Base-by-base conservation (phyloP, 371 early-diverging fungal genomes). In the Syncephalastrum sp. region DNA sequence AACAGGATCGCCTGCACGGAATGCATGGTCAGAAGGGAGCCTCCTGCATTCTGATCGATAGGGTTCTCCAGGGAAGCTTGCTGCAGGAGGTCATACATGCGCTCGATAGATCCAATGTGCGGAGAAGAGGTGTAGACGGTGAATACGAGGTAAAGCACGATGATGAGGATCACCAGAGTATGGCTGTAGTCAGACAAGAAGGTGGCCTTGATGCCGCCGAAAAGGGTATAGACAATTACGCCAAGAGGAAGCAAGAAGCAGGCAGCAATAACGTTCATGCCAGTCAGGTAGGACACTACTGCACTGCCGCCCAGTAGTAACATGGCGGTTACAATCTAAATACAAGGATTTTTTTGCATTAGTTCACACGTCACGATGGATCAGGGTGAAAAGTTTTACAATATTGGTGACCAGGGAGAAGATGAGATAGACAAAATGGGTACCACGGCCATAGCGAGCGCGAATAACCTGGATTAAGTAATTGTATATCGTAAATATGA, bases 101-200 rank as follows among this genome's bases (percentile, higher is more conserved):
- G 75, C 6, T 72, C 68, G 12, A 87, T 84, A 14, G 83, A 82
- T 4, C 88, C 88, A 60, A 88, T 84, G 24, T 77, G 50, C 6
- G 79, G 75, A 16, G 79, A 82, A 15, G 82, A 69, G 23, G 77
- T 60, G 59, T 88, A 88, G 8, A 86, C 86, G 4, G 84, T 85
- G 59, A 88, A 84, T 5, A 78, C 64, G 61, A 88, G 86, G 8
- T 83, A 71, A 33, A 88, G 62, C 44, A 88, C 85, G 24, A 88
- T 85, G 54, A 86, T 66, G 57, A 80, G 81, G 44, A 88, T 84
- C 14, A 88, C 77, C 5, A 77, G 79, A 3, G 88, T 88, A 50
- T 88, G 88, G 4, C 83, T 74, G 54, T 88, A 88, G 61, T 88
- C 88, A 3, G 88, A 84, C 24, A 88, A 67, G 45, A 88, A 88